Conservation (phyloP, 768 basidiomycete genomes). For the Amanita rubescens region DNA sequence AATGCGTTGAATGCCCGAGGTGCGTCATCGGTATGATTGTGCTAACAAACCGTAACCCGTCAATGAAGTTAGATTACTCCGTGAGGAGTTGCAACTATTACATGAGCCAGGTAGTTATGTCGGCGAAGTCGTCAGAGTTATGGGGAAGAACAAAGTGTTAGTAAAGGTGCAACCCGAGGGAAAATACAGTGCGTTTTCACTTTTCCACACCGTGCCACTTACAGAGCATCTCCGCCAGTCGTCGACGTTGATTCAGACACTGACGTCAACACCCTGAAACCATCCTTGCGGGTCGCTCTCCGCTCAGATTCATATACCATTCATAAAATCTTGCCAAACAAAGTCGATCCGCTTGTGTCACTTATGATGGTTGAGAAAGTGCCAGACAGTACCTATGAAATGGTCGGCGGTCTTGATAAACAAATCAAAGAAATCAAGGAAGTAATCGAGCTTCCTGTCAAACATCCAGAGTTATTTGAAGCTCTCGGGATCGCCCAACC, state of each 20-base stretch:
- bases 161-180: slow-evolving; percentile 99
- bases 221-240: slow-evolving; percentile 38
- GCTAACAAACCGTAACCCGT: not conserved
- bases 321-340: slow-evolving; percentile 95
- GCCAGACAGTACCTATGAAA: slow-evolving; percentile 98
- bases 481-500: slow-evolving; percentile 95
- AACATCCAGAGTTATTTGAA: slow-evolving; percentile 96
- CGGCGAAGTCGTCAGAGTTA: slow-evolving; percentile 95
- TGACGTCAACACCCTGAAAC: slow-evolving; percentile 69
- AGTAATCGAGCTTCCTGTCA: slow-evolving; percentile 95
- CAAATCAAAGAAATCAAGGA: slow-evolving; percentile 98
- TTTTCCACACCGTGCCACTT: not conserved
- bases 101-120: slow-evolving; percentile 98
- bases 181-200: slow-evolving; percentile 85
- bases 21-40: slow-evolving; percentile 25
- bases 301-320: slow-evolving; percentile 95
- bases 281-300: slow-evolving; percentile 88
- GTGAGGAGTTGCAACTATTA: slow-evolving; percentile 88
- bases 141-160: slow-evolving; percentile 98
- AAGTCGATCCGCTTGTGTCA: slow-evolving; percentile 96
- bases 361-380: slow-evolving; percentile 99
- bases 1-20: slow-evolving; percentile 96
- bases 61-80: slow-evolving; percentile 66
- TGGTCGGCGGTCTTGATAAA: slow-evolving; percentile 98
- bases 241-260: slow-evolving; percentile 91